Base-by-base conservation (phyloP, 2,329 filamentous ascomycete species). In the Bisporella sp. region DNA sequence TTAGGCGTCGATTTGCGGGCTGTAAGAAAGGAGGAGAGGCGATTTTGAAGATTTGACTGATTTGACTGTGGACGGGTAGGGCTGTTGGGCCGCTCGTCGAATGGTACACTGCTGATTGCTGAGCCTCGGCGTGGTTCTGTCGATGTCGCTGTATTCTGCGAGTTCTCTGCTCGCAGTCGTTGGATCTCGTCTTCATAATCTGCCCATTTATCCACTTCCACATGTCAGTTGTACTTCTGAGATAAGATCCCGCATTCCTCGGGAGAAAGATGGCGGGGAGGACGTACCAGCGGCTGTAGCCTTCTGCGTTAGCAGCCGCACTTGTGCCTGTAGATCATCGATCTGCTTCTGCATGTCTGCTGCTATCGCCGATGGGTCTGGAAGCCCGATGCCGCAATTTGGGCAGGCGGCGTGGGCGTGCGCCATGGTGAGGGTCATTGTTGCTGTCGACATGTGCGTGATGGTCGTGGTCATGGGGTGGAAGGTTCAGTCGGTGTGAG, bases 121-220 rank as follows among this genome's bases (percentile, higher is more conserved):
- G 53, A 43, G 49, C 46, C 41, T 49, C 40, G 21, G 35, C 33
- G 7, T 31, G 32, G 13, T 31, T 42, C 46, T 49, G 12, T 29
- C 21, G 21, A 21, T 21, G 21, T 21, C n/a, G 4, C 13, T 49
- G 4, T 39, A 45, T 21, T 35, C 32, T 48, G 57, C 49, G 35
- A 59, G 45, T 57, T 59, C 57, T 59, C 46, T 63, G 69, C 70
- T 57, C 79, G 79, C 49, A 89, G 73, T 42, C 69, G 72, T 42
- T 79, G 73, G 40, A 90, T 76, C 65, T 90, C 85, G 67, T 89
- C 86, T 69, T 92, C 87, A 73, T 89, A 90, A 71, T 89, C 84
- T 62, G 87, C 85, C 77, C 78, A 83, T 64, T 76, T 78, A 66
- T 82, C 77, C 55, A 81, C 76, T 64, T 74, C 35, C 35, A 37